Base-by-base conservation (phyloP, 139 green algal genomes). In the Closterium sp. region DNA sequence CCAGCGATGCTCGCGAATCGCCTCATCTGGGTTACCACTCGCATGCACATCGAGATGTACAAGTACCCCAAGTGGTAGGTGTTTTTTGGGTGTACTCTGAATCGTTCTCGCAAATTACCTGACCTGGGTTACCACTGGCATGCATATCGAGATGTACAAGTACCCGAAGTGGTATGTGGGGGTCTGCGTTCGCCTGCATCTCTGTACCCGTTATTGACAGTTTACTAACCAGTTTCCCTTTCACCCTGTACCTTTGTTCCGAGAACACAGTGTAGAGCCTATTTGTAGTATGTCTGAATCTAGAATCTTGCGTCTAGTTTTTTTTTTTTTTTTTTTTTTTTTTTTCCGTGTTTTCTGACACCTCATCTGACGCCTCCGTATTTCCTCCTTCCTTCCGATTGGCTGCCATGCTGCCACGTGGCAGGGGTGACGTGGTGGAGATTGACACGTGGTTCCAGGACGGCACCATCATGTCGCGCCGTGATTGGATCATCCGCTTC, bases 371-470 rank as follows among this genome's bases (percentile, higher is more conserved):
- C n/a, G n/a, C n/a, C n/a, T n/a, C n/a, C n/a, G n/a, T n/a, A n/a
- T n/a, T n/a, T n/a, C n/a, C n/a, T n/a, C n/a, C n/a, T 79, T 13
- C 4, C 11, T 79, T 13, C 19, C 27, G 62, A 79, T 79, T 79
- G 62, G 62, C 19, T 79, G 19, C 38, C 38, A 50, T 50, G 38
- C 7, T 50, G 38, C 38, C 38, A 50, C 38, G 38, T 50, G 38
- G 38, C 92, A 94, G 96, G 96, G 96, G 97, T 9, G 97, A 98
- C 79, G 19, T 96, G 42, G 92, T 98, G 9, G 70, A 94, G 45
- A 91, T 98, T 9, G 96, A 99, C 92, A 99, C 98, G 1, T 99
- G 97, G 94, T 99, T 99, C 89, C 94, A 97, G 84, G 96, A 97
- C 84, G 96, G 97, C 2, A 95, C 97, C 28, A 91, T 99, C 1